Evolutionary conservation across 768 basidiomycete genomes (phyloP).

Genomic region (Tulasnella sp.): DNA sequence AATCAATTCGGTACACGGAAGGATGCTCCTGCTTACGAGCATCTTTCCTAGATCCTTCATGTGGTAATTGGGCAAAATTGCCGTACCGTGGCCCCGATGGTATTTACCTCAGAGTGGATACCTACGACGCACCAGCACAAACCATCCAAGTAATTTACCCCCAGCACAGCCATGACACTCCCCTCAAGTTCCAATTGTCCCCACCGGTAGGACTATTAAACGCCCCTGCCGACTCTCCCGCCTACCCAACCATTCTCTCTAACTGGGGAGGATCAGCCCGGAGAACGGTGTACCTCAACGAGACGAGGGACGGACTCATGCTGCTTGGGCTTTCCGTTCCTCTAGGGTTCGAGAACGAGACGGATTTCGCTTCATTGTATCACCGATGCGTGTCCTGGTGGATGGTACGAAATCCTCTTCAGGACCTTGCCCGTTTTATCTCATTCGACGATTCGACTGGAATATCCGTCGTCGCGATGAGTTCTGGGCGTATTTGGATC

Average conservation of each 20-base stretch:
- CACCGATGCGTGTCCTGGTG: not conserved
- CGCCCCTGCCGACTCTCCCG: not conserved
- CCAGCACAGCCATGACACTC: not conserved
- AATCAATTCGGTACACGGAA: not conserved
- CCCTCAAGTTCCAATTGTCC: not conserved
- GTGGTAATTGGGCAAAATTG: not conserved
- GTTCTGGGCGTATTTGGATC: not conserved
- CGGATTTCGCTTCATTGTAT: not conserved
- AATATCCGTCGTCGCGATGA: not conserved
- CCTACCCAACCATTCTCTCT: not conserved
- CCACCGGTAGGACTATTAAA: not conserved
- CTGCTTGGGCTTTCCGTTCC: not conserved
- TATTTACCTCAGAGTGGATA: not conserved
- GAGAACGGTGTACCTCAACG: not conserved
- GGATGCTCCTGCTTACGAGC: not conserved
- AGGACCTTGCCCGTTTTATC: not conserved
- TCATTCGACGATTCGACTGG: not conserved
- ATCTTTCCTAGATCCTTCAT: not conserved
- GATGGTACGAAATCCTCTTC: not conserved
- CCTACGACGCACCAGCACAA: not conserved
- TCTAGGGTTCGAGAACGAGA: not conserved
- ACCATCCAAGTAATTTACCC: not conserved
- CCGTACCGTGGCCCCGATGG: not conserved
- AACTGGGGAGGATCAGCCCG: not conserved
- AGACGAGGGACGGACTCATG: not conserved